Base-by-base conservation (phyloP, 1,139 yeast genomes). In the Lodderomyces theae region DNA sequence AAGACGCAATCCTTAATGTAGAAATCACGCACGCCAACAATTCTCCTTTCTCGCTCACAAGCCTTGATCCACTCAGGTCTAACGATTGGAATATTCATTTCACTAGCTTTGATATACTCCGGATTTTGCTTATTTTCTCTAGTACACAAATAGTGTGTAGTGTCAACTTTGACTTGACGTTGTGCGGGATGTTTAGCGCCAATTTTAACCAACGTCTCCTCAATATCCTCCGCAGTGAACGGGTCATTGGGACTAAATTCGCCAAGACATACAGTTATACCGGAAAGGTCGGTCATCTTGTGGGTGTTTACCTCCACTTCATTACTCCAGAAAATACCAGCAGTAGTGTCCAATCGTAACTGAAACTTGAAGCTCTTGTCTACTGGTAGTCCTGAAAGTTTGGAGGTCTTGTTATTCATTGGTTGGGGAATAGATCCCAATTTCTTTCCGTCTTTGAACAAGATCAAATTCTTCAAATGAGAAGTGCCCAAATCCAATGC, bases 11-110 rank as follows among this genome's bases (percentile, higher is more conserved):
- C 77, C 48, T 69, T 72, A 25, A 85, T 69, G 53, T 86, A 86
- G 52, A 84, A 86, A 48, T 88, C 89, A 53, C 96, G 76, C 11
- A 94, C 99, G 22, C 97, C 96, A 33, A 90, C 95, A 45, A 92
- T 80, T 54, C 97, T 69, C 51, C 95, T 78, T 56, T 90, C 97
- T 37, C 77, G 64, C 54, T 88, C 95, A 67, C 98, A 92, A 0
- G 97, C 97, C 62, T 86, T 84, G 44, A 92, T 70, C 97, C 97
- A 92, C 59, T 92, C 97, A 0, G 98, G 98, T 60, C 96, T 78
- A 21, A 92, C 92, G 34, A 92, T 79, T 3, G 99, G 99, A 44
- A 92, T 89, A 58, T 90, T 92, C 72, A 82, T 77, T 45, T 85
- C 90, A 47, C 78, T 74, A 1, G 98, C 98, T 58, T 82, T 84